Evolutionary conservation across 2,329 filamentous ascomycete genomes (phyloP).

Genomic region (Ceratocystis albifundus): DNA sequence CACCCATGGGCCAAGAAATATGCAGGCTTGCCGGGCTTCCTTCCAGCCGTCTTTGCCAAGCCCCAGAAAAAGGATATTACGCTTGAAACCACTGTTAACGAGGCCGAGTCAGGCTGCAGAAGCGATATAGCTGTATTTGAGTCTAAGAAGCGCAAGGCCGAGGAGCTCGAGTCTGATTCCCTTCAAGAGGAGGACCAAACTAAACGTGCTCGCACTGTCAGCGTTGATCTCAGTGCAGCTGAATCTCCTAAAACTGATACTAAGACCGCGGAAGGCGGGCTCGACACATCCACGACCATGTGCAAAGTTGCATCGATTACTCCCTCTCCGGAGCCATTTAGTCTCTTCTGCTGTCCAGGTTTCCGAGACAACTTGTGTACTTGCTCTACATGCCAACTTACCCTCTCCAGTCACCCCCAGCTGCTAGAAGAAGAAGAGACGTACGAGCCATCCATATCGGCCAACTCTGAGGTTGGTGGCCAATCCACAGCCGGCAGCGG

Average conservation of each 20-base stretch:
- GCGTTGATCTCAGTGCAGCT: background rate
- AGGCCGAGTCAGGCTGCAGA: slow-evolving; percentile 1
- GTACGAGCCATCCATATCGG: slow-evolving; percentile 83
- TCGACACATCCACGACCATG: slow-evolving; percentile 24
- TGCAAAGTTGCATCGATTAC: slow-evolving; percentile 53
- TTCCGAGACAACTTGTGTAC: slow-evolving; percentile 78
- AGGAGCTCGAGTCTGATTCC: slow-evolving; percentile 35
- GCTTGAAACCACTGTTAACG: slow-evolving; percentile 21
- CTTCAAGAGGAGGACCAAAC: slow-evolving; percentile 41
- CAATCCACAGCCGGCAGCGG: slow-evolving; percentile 58
- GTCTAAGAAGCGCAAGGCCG: slow-evolving; percentile 56
- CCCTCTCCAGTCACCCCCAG: slow-evolving; percentile 59
- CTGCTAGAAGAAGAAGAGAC: slow-evolving; percentile 88
- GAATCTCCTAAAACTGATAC: background rate
- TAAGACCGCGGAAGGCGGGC: slow-evolving; percentile 22
- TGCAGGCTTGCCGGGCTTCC: slow-evolving; percentile 66
- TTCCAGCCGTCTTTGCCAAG: slow-evolving; percentile 53
- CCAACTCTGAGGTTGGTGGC: slow-evolving; percentile 44
- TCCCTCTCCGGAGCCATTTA: slow-evolving; percentile 50
- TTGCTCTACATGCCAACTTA: slow-evolving; percentile 67
- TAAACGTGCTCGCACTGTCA: slow-evolving; percentile 1
- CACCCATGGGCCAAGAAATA: slow-evolving; percentile 89
- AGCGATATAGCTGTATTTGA: slow-evolving; percentile 16
- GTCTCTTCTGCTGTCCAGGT: slow-evolving; percentile 66
- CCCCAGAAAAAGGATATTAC: slow-evolving; percentile 23